phyloP scores from a whole-genome alignment of 2,329 filamentous ascomycete species.

The Clonostachys rosea region DNA sequence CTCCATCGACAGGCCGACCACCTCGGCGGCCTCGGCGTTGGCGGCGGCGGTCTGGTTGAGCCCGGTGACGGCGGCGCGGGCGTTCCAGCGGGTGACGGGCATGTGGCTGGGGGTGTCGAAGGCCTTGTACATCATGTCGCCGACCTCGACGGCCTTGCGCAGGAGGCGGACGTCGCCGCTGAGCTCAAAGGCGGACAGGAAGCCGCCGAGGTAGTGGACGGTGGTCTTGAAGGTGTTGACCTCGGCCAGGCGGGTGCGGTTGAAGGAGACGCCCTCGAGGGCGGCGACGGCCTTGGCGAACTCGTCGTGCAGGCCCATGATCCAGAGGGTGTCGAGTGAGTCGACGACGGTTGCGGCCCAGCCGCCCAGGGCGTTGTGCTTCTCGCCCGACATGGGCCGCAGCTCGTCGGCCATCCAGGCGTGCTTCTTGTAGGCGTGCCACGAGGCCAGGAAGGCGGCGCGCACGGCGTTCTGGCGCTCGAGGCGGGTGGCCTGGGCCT shows the following conservation, averaged over 20 bases:
- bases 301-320: slow-evolving; percentile 74
- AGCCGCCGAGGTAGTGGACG: slow-evolving; percentile 85
- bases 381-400: slow-evolving; percentile 62
- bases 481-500: slow-evolving; percentile 16
- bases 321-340: slow-evolving; percentile 78
- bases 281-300: slow-evolving; percentile 73
- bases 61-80: slow-evolving; percentile 31
- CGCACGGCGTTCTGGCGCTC: slow-evolving; percentile 4
- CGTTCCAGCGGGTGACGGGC: slow-evolving; percentile 54
- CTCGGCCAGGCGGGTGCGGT: slow-evolving; percentile 55
- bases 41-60: slow-evolving; percentile 40
- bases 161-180: slow-evolving; percentile 70
- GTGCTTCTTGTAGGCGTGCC: slow-evolving; percentile 73
- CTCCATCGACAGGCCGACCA: slow-evolving; percentile 79
- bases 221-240: slow-evolving; percentile 93
- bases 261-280: slow-evolving; percentile 77
- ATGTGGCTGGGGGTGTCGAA: slow-evolving; percentile 95
- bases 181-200: slow-evolving; percentile 83
- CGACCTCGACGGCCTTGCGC: slow-evolving; percentile 74
- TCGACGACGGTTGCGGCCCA: slow-evolving; percentile 90
- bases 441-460: slow-evolving; percentile 27
- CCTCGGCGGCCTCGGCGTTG: slow-evolving; percentile 58
- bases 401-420: slow-evolving; percentile 89
- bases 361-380: slow-evolving; percentile 79
- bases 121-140: slow-evolving; percentile 72